Evolutionary conservation across 192 early-diverging fungal species (phyloP).

Genomic region (Podochytrium sp.): DNA sequence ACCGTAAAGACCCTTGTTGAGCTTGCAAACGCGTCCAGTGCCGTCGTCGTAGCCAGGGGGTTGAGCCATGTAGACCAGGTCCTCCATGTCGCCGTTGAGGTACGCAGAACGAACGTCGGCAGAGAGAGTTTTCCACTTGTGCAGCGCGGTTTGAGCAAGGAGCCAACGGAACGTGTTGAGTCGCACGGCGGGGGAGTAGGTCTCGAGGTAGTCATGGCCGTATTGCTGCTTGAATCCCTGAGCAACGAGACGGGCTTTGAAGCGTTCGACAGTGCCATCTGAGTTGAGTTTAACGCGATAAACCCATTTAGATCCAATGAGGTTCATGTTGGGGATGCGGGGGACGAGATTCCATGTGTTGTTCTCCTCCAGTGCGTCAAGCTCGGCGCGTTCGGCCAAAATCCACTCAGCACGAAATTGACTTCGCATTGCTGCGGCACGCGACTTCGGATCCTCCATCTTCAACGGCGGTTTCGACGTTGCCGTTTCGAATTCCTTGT

Average conservation of each 20-base stretch:
- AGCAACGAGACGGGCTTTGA: slow-evolving; percentile 39
- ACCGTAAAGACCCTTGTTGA: neutral
- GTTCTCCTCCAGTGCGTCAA: neutral
- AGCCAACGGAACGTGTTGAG: neutral
- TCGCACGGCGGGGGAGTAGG: slow-evolving; percentile 30
- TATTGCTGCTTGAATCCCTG: slow-evolving; percentile 38
- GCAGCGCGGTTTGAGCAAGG: neutral
- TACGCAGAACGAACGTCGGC: slow-evolving; percentile 5
- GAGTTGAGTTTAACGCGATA: slow-evolving; percentile 29
- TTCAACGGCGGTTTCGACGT: too few relatives aligned
- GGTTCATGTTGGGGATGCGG: neutral
- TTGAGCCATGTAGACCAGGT: neutral
- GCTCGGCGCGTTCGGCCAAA: neutral
- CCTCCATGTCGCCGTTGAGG: neutral
- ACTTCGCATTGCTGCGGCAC: neutral
- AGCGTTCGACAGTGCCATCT: slow-evolving; percentile 18
- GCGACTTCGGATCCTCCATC: too few relatives aligned
- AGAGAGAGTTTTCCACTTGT: neutral
- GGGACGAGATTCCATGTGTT: neutral
- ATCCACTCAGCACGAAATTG: neutral
- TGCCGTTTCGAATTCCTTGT: too few relatives aligned
- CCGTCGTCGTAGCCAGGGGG: neutral
- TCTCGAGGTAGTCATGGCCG: neutral
- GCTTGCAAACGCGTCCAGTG: neutral
- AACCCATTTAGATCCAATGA: slow-evolving; percentile 32